Conservation (phyloP, 306 rosid species). For the Quillaja saponaria region DNA sequence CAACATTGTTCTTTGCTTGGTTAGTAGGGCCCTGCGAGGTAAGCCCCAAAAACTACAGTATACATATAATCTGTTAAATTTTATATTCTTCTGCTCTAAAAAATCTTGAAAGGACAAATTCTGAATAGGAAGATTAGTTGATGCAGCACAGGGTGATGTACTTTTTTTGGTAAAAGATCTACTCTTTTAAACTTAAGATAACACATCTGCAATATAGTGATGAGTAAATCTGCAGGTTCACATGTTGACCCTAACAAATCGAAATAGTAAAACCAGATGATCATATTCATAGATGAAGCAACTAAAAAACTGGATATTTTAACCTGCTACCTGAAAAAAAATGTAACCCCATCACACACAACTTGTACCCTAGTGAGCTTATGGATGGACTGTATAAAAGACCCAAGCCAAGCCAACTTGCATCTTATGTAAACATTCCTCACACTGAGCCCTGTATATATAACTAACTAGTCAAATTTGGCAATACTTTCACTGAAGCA, state of each 20-base stretch:
- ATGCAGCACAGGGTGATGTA: neutral
- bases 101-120: neutral
- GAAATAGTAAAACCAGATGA: neutral
- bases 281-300: neutral
- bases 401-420: neutral
- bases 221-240: conserved; percentile 13
- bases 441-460: neutral
- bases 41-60: conserved; percentile 2
- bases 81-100: conserved; percentile 4
- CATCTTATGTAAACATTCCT: neutral
- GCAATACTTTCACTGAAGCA: conserved; percentile 6
- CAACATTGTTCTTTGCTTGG: conserved; percentile 85
- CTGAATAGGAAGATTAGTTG: neutral
- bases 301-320: conserved; percentile 10
- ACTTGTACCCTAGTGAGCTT: neutral
- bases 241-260: conserved; percentile 23
- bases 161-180: too few relatives aligned
- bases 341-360: neutral
- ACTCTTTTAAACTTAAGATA: conserved; percentile 10
- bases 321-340: neutral
- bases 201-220: conserved; percentile 11
- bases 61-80: conserved; percentile 1
- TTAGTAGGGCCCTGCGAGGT: conserved; percentile 89
- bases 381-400: neutral
- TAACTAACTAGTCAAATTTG: neutral